Conservation (phyloP, 2,329 filamentous ascomycete species). For the Epichloe hybrida region DNA sequence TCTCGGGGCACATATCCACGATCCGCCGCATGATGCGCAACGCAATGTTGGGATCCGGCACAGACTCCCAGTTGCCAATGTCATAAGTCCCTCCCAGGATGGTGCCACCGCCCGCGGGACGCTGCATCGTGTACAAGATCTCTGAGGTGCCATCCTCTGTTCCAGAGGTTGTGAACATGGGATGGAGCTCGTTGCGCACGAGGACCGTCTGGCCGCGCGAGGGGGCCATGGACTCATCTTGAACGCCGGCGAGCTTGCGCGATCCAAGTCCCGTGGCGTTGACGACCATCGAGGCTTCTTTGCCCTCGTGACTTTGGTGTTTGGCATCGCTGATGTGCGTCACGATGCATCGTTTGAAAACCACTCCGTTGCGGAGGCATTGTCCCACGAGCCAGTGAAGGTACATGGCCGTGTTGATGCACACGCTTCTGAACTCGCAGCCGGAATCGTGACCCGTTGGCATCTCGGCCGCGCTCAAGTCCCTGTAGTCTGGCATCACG, state of each 20-base stretch:
- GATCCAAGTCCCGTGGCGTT: conserved; percentile 78
- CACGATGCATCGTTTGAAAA: conserved; percentile 49
- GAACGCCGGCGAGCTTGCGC: conserved; percentile 64
- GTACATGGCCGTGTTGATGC: conserved; percentile 83
- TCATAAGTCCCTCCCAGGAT: conserved; percentile 79
- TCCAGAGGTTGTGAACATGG: conserved; percentile 58
- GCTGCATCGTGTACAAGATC: conserved; percentile 67
- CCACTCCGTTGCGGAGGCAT: conserved; percentile 59
- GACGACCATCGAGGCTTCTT: conserved; percentile 54
- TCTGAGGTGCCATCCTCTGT: conserved; percentile 63
- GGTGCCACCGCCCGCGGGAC: conserved; percentile 68
- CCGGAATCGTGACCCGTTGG: conserved; percentile 55
- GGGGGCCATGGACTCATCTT: conserved; percentile 59
- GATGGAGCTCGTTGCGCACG: conserved; percentile 62
- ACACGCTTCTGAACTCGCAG: conserved; percentile 68
- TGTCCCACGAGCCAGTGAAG: conserved; percentile 74
- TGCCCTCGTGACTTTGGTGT: conserved; percentile 35
- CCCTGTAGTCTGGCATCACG: conserved; percentile 56
- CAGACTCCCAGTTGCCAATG: conserved; percentile 64
- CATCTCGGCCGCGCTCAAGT: conserved; percentile 44
- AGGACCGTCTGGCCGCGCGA: conserved; percentile 73
- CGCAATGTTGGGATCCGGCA: conserved; percentile 68
- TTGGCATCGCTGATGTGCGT: conserved; percentile 60
- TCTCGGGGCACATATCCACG: conserved; percentile 47
- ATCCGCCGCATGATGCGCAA: conserved; percentile 72